Conservation (phyloP, 495 filamentous ascomycete genomes). For the Pyrenula aspistea region DNA sequence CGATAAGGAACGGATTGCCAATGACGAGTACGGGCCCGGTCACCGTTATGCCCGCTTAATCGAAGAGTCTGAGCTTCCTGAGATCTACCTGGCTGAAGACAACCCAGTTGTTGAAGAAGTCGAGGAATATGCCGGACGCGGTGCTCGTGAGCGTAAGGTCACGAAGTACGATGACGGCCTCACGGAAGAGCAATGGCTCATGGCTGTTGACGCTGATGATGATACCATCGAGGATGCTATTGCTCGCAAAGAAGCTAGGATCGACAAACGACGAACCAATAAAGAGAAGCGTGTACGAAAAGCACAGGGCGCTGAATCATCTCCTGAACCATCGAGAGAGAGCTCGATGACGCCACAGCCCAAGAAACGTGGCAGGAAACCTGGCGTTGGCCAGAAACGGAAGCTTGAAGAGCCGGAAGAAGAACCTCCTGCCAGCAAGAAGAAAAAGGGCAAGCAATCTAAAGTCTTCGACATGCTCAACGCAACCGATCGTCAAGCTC, state of each 20-base stretch:
- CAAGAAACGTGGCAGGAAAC: conserved; percentile 70
- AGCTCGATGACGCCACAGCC: conserved; percentile 61
- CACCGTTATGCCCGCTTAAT: conserved; percentile 65
- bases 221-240: conserved; percentile 89
- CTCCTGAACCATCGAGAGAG: conserved; percentile 63
- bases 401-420: conserved; percentile 76
- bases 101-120: conserved; percentile 68
- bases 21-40: conserved; percentile 55
- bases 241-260: conserved; percentile 74
- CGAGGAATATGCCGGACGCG: conserved; percentile 69
- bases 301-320: conserved; percentile 45
- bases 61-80: conserved; percentile 78
- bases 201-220: conserved; percentile 89
- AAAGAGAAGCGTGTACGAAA: conserved; percentile 47
- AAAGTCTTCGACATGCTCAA: conserved; percentile 46
- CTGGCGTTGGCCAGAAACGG: conserved; percentile 59
- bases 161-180: conserved; percentile 96
- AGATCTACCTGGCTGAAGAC: conserved; percentile 83
- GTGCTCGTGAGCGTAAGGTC: conserved; percentile 82
- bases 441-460: conserved; percentile 55
- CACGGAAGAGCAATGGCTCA: conserved; percentile 92
- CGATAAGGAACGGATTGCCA: conserved; percentile 58
- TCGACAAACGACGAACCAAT: conserved; percentile 64
- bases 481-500: conserved; percentile 33
- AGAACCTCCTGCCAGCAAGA: conserved; percentile 67